phyloP scores from a whole-genome alignment of 2,329 filamentous ascomycete species.

The Phialocephala sp. region DNA sequence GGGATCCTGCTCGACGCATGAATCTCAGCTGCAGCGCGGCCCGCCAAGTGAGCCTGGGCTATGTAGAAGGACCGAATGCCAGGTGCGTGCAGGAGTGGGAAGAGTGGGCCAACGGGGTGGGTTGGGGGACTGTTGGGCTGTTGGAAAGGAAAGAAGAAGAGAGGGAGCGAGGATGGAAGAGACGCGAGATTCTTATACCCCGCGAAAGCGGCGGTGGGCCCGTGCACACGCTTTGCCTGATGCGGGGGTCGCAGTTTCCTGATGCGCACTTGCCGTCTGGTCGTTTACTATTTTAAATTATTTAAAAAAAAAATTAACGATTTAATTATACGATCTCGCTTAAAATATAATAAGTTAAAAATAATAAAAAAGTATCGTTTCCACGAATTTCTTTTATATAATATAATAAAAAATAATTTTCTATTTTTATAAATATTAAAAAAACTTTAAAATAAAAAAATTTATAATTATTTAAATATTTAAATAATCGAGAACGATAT shows the following conservation, averaged over 20 bases:
- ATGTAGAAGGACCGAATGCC: conserved; percentile 21
- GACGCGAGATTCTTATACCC: conserved; percentile 21
- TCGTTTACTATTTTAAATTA: conserved; percentile 11
- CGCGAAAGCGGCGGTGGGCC: conserved; percentile 15
- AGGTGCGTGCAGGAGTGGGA: conserved; percentile 3
- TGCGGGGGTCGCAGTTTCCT: conserved; percentile 16
- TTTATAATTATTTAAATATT: too few species aligned
- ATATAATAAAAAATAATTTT: too few species aligned
- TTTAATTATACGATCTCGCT: too few species aligned
- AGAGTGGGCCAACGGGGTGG: neutral
- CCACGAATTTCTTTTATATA: too few species aligned
- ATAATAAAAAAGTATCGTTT: too few species aligned
- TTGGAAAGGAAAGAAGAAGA: conserved; percentile 17
- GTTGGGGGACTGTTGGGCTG: neutral
- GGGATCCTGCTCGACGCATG: conserved; percentile 23
- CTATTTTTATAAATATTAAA: too few species aligned
- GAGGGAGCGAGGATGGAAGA: conserved; percentile 11
- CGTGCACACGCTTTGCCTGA: conserved; percentile 13
- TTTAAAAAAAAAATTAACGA: too few species aligned
- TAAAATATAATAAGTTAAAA: too few species aligned
- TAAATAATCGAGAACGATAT: too few species aligned
- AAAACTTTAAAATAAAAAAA: too few species aligned
- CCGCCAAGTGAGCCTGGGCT: conserved; percentile 25
- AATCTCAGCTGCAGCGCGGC: conserved; percentile 28
- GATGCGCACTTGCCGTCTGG: conserved; percentile 16